A percentile compares a stretch with the other conserved stretches of the same genome.
Conservation (phyloP, 2,329 filamentous ascomycete species). For the Sporothrix pallida region DNA sequence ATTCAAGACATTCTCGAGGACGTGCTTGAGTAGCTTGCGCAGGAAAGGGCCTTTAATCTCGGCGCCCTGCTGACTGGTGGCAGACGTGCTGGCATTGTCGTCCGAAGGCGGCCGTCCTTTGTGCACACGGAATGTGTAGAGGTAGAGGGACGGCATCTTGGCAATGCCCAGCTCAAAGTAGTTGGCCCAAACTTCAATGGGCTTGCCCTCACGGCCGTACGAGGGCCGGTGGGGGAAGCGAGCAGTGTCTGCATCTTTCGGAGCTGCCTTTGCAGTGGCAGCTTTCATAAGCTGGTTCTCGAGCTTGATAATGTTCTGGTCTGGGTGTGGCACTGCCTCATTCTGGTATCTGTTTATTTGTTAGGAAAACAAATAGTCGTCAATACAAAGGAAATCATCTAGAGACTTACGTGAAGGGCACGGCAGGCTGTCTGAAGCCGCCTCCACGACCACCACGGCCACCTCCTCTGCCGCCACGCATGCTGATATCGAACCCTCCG, state of each 20-base stretch:
- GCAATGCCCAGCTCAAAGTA: conserved; percentile 55
- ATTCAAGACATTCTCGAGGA: conserved; percentile 45
- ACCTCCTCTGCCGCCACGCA: conserved; percentile 16
- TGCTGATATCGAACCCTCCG: too few species aligned
- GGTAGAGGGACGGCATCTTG: conserved; percentile 48
- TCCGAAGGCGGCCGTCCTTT: conserved; percentile 37
- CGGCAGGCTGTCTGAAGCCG: conserved; percentile 5
- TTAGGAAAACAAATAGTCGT: not conserved
- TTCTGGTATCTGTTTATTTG: conserved; percentile 29
- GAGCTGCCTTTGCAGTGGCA: not conserved
- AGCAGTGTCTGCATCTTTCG: not conserved
- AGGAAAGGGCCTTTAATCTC: conserved; percentile 37
- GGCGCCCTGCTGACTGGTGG: not conserved
- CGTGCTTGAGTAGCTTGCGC: conserved; percentile 34
- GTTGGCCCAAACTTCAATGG: conserved; percentile 59
- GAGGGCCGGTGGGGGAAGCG: conserved; percentile 55
- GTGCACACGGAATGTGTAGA: conserved; percentile 53
- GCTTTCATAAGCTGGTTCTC: conserved; percentile 39
- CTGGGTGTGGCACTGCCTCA: conserved; percentile 37
- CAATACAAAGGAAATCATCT: not conserved
- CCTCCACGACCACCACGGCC: conserved; percentile 27
- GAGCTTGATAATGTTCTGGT: conserved; percentile 41
- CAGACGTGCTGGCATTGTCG: conserved; percentile 36
- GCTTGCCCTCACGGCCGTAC: conserved; percentile 52
- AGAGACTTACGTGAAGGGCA: conserved; percentile 25